Percentiles rank a stretch among this genome's conserved stretches.
These are phyloP conservation scores for Vitis amurensis DNA, from an alignment of 164 flowering plant genomes.

Conservation along the genomic window DNA sequence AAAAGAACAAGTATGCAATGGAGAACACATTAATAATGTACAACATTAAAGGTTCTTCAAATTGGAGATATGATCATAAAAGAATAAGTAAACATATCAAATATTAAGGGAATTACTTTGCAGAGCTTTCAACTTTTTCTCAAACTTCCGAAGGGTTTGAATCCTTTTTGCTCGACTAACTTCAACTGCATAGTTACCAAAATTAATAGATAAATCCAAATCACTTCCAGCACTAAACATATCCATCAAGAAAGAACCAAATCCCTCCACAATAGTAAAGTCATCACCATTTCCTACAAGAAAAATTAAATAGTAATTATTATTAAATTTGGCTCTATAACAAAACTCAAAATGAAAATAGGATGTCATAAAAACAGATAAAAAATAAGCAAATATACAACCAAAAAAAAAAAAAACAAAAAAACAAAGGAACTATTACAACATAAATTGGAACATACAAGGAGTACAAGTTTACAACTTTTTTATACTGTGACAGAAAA, in stretches of 20 bases:
- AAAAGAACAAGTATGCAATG: no score
- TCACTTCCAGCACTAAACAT: slow-evolving; percentile 61
- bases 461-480: no score
- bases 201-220: slow-evolving; percentile 68
- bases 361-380: no score
- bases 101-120: slow-evolving; percentile 39
- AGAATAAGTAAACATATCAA: neutral
- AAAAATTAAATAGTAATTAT: slow-evolving; percentile 3
- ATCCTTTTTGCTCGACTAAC: slow-evolving; percentile 49
- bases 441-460: no score
- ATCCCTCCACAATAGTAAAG: slow-evolving; percentile 58
- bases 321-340: no score
- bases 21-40: no score
- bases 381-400: no score
- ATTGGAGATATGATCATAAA: neutral
- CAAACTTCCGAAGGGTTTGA: slow-evolving; percentile 49
- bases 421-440: no score
- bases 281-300: slow-evolving; percentile 38
- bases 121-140: slow-evolving; percentile 37
- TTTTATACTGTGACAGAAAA: no score
- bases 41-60: no score
- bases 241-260: slow-evolving; percentile 78
- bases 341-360: no score
- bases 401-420: no score
- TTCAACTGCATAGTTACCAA: slow-evolving; percentile 27